Evolutionary conservation across 2,329 filamentous ascomycete species (phyloP).

Genomic region (Phoma sp.): DNA sequence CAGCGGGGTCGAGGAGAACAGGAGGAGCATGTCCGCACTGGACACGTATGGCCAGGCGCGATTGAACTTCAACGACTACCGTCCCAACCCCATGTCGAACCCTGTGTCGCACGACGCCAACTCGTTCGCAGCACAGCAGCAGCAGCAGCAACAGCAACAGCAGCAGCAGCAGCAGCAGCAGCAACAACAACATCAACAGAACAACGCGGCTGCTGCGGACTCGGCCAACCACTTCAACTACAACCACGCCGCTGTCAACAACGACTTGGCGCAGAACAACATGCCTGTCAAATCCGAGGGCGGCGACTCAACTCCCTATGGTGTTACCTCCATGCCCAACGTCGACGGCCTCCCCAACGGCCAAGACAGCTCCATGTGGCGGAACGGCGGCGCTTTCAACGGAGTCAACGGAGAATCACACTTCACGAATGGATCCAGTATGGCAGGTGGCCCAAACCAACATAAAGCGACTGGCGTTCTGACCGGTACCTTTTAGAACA

Average conservation of each 20-base stretch:
- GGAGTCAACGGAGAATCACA: slow-evolving; percentile 54
- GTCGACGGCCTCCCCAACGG: slow-evolving; percentile 45
- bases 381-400: slow-evolving; percentile 51
- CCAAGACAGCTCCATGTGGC: slow-evolving; percentile 51
- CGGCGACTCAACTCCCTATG: slow-evolving; percentile 37
- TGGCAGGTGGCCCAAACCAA: slow-evolving; percentile 53
- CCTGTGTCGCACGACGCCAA: slow-evolving; percentile 34
- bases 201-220: slow-evolving; percentile 27
- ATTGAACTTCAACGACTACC: slow-evolving; percentile 47
- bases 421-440: slow-evolving; percentile 53
- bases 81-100: slow-evolving; percentile 38
- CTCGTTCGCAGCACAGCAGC: slow-evolving; percentile 34
- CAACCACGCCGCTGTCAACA: slow-evolving; percentile 37
- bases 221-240: slow-evolving; percentile 42
- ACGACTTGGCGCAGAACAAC: slow-evolving; percentile 43
- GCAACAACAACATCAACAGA: slow-evolving; percentile 17
- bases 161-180: neutral
- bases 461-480: slow-evolving; percentile 53
- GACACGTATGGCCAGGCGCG: slow-evolving; percentile 41
- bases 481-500: slow-evolving; percentile 52
- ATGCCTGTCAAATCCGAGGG: slow-evolving; percentile 46
- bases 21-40: slow-evolving; percentile 46
- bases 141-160: slow-evolving; percentile 4
- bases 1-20: slow-evolving; percentile 45
- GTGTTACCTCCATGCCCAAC: slow-evolving; percentile 44